Evolutionary conservation across 768 basidiomycete genomes (phyloP).

Genomic region (Multifurca ochricompacta): DNA sequence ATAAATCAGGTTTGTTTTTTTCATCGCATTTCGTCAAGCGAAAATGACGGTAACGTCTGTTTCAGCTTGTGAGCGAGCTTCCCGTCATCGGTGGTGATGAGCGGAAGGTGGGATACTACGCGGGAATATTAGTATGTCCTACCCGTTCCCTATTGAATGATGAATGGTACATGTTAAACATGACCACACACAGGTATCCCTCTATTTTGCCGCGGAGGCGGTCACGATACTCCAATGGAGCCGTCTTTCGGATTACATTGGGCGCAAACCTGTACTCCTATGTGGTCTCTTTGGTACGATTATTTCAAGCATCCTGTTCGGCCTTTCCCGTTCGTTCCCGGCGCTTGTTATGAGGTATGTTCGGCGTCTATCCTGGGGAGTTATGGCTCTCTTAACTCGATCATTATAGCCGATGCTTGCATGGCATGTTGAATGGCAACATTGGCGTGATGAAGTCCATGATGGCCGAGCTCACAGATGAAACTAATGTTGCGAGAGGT

Average conservation of each 20-base stretch:
- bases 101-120: conserved; percentile 42
- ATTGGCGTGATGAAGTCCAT: conserved; percentile 63
- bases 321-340: conserved; percentile 30
- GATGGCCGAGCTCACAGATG: conserved; percentile 58
- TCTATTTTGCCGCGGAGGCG: conserved; percentile 42
- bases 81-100: conserved; percentile 38
- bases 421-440: conserved; percentile 14
- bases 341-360: conserved; percentile 25
- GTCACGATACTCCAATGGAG: conserved; percentile 41
- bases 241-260: conserved; percentile 38
- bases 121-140: conserved; percentile 39
- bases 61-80: conserved; percentile 36
- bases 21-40: no score
- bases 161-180: not conserved
- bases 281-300: conserved; percentile 29
- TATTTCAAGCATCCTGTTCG: conserved; percentile 31
- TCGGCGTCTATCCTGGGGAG: not conserved
- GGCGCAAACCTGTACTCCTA: conserved; percentile 41
- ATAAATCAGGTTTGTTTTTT: conserved; percentile 40
- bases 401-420: conserved; percentile 3
- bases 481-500: conserved; percentile 44
- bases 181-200: conserved; percentile 34
- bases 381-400: not conserved
- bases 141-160: not conserved
- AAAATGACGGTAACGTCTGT: not conserved